phyloP scores from a whole-genome alignment of 2,329 filamentous ascomycete genomes.

The Colletotrichum lupini region DNA sequence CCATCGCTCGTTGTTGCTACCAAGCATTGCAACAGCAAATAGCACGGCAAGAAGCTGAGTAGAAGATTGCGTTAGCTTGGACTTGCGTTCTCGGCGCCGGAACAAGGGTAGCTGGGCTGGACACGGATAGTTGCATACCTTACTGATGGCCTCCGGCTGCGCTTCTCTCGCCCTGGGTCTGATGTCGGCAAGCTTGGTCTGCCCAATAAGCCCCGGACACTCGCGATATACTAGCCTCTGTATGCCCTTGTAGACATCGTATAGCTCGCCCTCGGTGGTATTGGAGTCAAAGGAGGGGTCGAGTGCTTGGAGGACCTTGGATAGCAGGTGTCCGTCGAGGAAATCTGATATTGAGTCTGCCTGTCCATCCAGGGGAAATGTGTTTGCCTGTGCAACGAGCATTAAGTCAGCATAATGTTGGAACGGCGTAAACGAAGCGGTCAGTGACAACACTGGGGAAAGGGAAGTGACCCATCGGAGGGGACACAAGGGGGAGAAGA shows the following conservation, averaged over 20 bases:
- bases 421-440: slow-evolving; percentile 19
- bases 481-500: neutral
- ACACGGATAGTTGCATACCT: slow-evolving; percentile 50
- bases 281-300: slow-evolving; percentile 63
- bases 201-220: slow-evolving; percentile 61
- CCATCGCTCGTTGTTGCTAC: slow-evolving; percentile 66
- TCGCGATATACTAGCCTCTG: slow-evolving; percentile 66
- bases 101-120: neutral
- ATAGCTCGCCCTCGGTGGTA: slow-evolving; percentile 45
- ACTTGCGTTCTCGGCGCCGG: neutral
- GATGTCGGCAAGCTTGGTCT: slow-evolving; percentile 65
- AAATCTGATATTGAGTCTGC: slow-evolving; percentile 63
- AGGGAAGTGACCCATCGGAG: neutral
- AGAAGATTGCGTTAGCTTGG: slow-evolving; percentile 41
- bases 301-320: slow-evolving; percentile 67
- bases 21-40: slow-evolving; percentile 69
- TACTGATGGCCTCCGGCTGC: slow-evolving; percentile 63
- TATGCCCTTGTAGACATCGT: slow-evolving; percentile 65
- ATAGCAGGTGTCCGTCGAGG: slow-evolving; percentile 65
- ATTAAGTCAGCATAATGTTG: slow-evolving; percentile 24
- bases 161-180: slow-evolving; percentile 68
- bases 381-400: slow-evolving; percentile 40
- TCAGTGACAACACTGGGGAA: slow-evolving; percentile 23
- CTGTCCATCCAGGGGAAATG: slow-evolving; percentile 57
- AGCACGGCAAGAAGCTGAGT: slow-evolving; percentile 71